These are phyloP conservation scores for Calonectria fujianensis DNA, from an alignment of 2,329 filamentous ascomycete genomes.

Conservation along the genomic window DNA sequence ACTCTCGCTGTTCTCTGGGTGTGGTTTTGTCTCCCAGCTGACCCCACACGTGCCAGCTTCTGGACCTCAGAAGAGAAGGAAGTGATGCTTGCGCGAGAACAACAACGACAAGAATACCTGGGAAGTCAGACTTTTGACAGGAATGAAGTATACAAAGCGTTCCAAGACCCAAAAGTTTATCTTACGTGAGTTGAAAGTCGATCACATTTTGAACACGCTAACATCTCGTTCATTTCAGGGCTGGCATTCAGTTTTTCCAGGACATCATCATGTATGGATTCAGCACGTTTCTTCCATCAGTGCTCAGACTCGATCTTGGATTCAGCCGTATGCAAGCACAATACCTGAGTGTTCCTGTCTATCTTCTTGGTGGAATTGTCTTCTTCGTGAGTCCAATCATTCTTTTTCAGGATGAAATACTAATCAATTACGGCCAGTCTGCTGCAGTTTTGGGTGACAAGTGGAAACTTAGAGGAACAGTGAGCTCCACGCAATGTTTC, in stretches of 20 bases:
- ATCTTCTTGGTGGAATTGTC: slow-evolving; percentile 67
- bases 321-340: slow-evolving; percentile 71
- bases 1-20: slow-evolving; percentile 64
- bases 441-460: slow-evolving; percentile 11
- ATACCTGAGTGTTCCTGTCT: slow-evolving; percentile 75
- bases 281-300: slow-evolving; percentile 74
- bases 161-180: slow-evolving; percentile 71
- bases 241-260: slow-evolving; percentile 70
- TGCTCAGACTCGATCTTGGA: slow-evolving; percentile 69
- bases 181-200: slow-evolving; percentile 60
- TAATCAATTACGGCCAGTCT: neutral
- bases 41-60: slow-evolving; percentile 69
- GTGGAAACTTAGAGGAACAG: slow-evolving; percentile 16
- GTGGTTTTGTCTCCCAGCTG: slow-evolving; percentile 68
- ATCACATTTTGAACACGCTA: neutral
- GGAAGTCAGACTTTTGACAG: slow-evolving; percentile 69
- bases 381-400: slow-evolving; percentile 56
- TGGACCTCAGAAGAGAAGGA: slow-evolving; percentile 67
- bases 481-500: neutral
- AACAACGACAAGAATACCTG: slow-evolving; percentile 68
- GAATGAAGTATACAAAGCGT: slow-evolving; percentile 68
- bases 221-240: slow-evolving; percentile 44
- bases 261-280: slow-evolving; percentile 74
- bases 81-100: slow-evolving; percentile 69
- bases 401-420: neutral